Percentiles rank a stretch among this genome's conserved stretches.
These are phyloP conservation scores for Akebia trifoliata DNA, from an alignment of 164 flowering plant species.

Conservation along the genomic window DNA sequence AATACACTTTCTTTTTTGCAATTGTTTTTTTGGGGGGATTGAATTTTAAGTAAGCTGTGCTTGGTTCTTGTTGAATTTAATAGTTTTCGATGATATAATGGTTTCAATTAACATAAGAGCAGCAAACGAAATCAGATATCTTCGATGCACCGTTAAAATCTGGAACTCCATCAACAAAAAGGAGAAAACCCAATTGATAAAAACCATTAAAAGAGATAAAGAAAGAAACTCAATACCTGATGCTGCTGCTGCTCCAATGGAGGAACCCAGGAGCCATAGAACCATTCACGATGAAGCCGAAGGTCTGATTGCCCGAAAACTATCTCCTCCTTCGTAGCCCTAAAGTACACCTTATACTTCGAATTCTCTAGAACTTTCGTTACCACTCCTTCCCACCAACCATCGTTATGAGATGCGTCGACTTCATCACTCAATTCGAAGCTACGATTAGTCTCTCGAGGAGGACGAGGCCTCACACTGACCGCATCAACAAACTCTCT, in stretches of 20 bases:
- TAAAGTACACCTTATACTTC: slow-evolving; percentile 28
- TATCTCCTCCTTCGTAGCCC: slow-evolving; percentile 25
- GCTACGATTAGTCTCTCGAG: slow-evolving; percentile 12
- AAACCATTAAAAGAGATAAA: too few species aligned
- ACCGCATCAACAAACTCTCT: slow-evolving; percentile 20
- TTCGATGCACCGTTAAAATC: too few species aligned
- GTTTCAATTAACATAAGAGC: too few species aligned
- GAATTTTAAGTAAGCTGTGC: too few species aligned
- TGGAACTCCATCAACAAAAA: too few species aligned
- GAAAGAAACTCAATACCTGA: background rate
- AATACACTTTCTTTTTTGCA: too few species aligned
- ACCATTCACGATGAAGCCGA: slow-evolving; percentile 37
- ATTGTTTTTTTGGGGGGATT: too few species aligned
- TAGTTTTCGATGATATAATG: too few species aligned
- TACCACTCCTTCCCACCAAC: slow-evolving; percentile 45
- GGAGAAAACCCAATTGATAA: too few species aligned
- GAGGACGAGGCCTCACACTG: slow-evolving; percentile 29
- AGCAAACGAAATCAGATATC: too few species aligned
- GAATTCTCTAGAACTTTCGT: slow-evolving; percentile 6
- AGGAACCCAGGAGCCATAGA: slow-evolving; percentile 29
- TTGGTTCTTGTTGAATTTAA: too few species aligned
- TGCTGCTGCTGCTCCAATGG: slow-evolving; percentile 14
- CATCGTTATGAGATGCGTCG: slow-evolving; percentile 38
- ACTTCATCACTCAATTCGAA: slow-evolving; percentile 27
- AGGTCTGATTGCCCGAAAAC: slow-evolving; percentile 17